Percentiles rank a stretch among this genome's conserved stretches.
Evolutionary conservation across 768 basidiomycete species (phyloP).

Genomic region (Rhodotorula sphaerocarpa): DNA sequence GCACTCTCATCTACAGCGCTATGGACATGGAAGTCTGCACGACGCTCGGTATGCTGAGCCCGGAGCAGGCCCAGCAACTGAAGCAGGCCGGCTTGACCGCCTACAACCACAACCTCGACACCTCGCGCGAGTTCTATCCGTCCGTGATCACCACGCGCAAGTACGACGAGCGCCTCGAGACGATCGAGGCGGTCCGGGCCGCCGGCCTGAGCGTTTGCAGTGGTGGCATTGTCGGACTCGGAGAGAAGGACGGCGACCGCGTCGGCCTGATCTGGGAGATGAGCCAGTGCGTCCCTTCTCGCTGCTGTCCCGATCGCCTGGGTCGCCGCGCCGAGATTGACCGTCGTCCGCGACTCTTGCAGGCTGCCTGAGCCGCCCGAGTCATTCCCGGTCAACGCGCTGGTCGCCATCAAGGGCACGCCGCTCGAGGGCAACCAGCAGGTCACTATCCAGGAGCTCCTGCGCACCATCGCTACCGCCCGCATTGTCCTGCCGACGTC

Average conservation of each 20-base stretch:
- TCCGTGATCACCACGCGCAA: conserved; percentile 92
- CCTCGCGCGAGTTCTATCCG: conserved; percentile 92
- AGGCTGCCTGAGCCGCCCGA: conserved; percentile 97
- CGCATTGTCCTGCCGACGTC: conserved; percentile 77
- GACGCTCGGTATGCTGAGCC: conserved; percentile 90
- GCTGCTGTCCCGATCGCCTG: not conserved
- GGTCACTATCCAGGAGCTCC: conserved; percentile 69
- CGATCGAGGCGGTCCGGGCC: conserved; percentile 79
- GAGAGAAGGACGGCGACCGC: conserved; percentile 80
- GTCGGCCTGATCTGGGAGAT: conserved; percentile 92
- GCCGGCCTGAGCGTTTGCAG: conserved; percentile 97
- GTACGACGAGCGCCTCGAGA: conserved; percentile 85
- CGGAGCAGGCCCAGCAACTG: conserved; percentile 80
- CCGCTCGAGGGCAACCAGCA: conserved; percentile 87
- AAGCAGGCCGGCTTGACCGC: conserved; percentile 95
- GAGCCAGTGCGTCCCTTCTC: conserved; percentile 58
- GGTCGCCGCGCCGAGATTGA: too few relatives aligned
- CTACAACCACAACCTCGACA: conserved; percentile 98
- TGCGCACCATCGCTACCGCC: conserved; percentile 91
- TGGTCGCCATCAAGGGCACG: conserved; percentile 91
- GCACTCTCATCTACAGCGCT: conserved; percentile 48
- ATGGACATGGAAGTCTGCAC: conserved; percentile 99
- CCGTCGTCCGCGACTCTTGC: not conserved
- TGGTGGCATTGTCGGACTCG: conserved; percentile 89
- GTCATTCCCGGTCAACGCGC: conserved; percentile 94